Evolutionary conservation across 2,329 filamentous ascomycete genomes (phyloP), one percentile per base, ranked within the genome.

Genomic region (Colletotrichum sojae): DNA sequence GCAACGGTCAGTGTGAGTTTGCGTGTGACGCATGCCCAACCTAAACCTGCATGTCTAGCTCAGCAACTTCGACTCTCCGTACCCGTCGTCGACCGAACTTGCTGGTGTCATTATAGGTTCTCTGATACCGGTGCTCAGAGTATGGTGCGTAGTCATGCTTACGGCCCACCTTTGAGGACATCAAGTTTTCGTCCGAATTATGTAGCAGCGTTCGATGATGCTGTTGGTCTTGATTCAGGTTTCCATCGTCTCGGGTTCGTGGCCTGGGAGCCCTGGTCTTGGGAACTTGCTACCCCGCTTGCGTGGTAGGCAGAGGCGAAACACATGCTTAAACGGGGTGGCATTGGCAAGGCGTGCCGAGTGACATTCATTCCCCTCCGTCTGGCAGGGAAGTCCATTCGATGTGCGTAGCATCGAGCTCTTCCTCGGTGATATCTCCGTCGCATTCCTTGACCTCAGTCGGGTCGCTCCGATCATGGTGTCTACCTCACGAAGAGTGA

Each of bases 231-330:
- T 59, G 43, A 49, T 36, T 49, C 56, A 25, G 56, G 49, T 43
- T 59, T 25, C 15, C 18, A 2, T 48, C 8, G 22, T 40, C 22
- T 31, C 56, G 43, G 48, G 48, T 49, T 43, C 45, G 25, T 40
- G 2, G 20, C 31, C 48, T 20, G 31, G 57, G 46, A 1, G 16
- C 36, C 57, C 57, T 51, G 22, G 57, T 22, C 31, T 51, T 25
- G 9, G 43, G 1, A 20, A 4, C 18, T 25, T 16, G 18, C 25
- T 60, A 43, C 57, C 57, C 57, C 57, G 46, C 57, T 39, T n/a
- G 36, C 15, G 25, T 13, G 20, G 57, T 60, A 60, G 56, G 46
- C 57, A 16, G 46, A 60, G 31, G 36, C 57, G 57, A 60, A 60
- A 52, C 57, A 60, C 27, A 59, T 52, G 57, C 57, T 60, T 43